Conservation (phyloP, 2,329 filamentous ascomycete genomes). For the Whalleya microplaca region DNA sequence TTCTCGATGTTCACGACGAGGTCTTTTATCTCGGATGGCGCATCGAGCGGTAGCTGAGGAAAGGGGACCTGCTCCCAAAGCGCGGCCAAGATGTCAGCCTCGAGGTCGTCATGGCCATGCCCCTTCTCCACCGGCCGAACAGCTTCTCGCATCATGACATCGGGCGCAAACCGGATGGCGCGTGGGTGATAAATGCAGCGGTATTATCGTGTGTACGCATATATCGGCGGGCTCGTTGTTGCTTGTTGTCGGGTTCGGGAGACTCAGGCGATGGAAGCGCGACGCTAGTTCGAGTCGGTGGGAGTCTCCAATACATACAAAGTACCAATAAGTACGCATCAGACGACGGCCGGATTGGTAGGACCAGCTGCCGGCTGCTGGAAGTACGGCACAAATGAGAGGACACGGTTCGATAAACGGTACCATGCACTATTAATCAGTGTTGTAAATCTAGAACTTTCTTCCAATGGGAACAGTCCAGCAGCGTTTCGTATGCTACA, state of each 20-base stretch:
- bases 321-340: too few species aligned
- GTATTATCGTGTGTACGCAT: neutral
- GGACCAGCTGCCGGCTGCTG: too few species aligned
- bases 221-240: neutral
- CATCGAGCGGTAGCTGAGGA: slow-evolving; percentile 61
- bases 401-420: neutral
- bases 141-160: slow-evolving; percentile 57
- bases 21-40: slow-evolving; percentile 60
- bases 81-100: slow-evolving; percentile 56
- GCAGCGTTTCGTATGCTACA: neutral
- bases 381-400: neutral
- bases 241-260: neutral
- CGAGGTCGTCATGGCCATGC: slow-evolving; percentile 39
- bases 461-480: neutral
- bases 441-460: neutral
- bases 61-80: slow-evolving; percentile 67
- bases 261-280: neutral
- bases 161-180: slow-evolving; percentile 11
- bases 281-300: neutral
- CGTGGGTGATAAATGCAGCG: neutral
- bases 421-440: neutral
- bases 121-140: slow-evolving; percentile 40
- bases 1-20: slow-evolving; percentile 63
- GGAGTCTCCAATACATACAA: too few species aligned
- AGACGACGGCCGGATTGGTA: too few species aligned